Conservation (phyloP, 352 stramenopile species). For the Phytopythium oedochilum region DNA sequence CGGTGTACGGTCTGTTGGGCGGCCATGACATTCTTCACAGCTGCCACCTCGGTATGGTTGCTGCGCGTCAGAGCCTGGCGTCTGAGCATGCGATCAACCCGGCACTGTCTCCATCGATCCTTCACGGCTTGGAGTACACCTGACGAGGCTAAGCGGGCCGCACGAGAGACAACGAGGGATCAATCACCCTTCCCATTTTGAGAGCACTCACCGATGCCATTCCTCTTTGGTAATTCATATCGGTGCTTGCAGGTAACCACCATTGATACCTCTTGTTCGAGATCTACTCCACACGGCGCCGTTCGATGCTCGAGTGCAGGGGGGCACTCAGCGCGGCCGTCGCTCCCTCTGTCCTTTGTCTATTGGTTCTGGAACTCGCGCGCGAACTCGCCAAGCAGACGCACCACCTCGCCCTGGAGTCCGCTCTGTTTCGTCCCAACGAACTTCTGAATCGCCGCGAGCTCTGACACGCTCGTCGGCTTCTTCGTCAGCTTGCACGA, state of each 20-base stretch:
- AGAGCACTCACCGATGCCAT: too few species aligned
- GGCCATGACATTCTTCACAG: slow-evolving; percentile 54
- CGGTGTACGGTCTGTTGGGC: slow-evolving; percentile 68
- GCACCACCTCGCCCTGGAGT: slow-evolving; percentile 62
- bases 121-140: slow-evolving; percentile 21
- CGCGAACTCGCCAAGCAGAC: slow-evolving; percentile 51
- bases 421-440: slow-evolving; percentile 34
- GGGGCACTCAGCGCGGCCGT: background rate
- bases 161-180: too few species aligned
- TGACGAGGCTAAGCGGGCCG: too few species aligned
- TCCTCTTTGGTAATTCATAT: background rate
- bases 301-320: background rate
- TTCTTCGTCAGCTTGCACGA: slow-evolving; percentile 52
- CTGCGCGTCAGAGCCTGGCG: slow-evolving; percentile 57
- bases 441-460: slow-evolving; percentile 46
- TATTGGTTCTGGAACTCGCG: slow-evolving; percentile 71
- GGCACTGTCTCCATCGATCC: slow-evolving; percentile 26
- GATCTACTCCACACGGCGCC: background rate
- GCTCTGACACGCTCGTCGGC: slow-evolving; percentile 29
- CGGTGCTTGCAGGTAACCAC: background rate
- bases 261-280: background rate
- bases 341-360: slow-evolving; percentile 2
- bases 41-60: slow-evolving; percentile 73
- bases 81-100: slow-evolving; percentile 69
- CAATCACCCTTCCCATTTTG: too few species aligned